Conservation (phyloP, 2,329 filamentous ascomycete species). For the Coccinonectria pachysandricola region DNA sequence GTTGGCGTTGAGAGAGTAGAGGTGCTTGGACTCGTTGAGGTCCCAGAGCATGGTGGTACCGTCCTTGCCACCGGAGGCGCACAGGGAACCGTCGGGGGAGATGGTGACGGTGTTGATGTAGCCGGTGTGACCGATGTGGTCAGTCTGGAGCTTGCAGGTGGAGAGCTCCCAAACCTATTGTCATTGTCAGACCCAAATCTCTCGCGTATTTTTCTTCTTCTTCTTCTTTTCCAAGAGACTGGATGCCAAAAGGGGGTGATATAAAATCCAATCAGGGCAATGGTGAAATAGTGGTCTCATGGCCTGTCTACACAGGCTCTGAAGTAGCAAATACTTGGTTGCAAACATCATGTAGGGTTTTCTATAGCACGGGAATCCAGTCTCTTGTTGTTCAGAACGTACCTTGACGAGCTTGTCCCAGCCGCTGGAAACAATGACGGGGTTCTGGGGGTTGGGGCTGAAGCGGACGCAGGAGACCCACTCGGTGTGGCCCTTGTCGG, state of each 20-base stretch:
- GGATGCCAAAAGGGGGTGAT: conserved; percentile 2
- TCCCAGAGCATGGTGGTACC: conserved; percentile 99
- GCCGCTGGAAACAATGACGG: conserved; percentile 94
- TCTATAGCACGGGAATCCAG: conserved; percentile 1
- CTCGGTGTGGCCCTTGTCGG: conserved; percentile 99
- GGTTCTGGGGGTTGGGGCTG: conserved; percentile 99
- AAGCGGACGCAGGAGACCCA: conserved; percentile 99
- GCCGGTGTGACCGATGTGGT: conserved; percentile 99
- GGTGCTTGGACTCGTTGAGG: conserved; percentile 99
- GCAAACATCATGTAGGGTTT: conserved; percentile 71
- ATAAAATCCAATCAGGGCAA: conserved; percentile 58
- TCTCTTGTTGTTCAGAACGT: conserved; percentile 32
- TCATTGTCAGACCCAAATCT: conserved; percentile 9
- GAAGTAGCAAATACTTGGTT: conserved; percentile 99
- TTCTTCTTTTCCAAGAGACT: background rate
- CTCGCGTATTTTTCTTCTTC: no score
- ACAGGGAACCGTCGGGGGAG: conserved; percentile 97
- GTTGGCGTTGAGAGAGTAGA: conserved; percentile 98
- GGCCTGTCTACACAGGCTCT: conserved; percentile 71
- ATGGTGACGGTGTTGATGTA: conserved; percentile 99
- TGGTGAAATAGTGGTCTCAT: conserved; percentile 93
- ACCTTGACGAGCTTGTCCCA: conserved; percentile 99
- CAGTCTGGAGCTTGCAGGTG: conserved; percentile 98
- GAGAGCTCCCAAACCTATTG: conserved; percentile 95
- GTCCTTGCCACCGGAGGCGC: conserved; percentile 98